phyloP scores from a whole-genome alignment of 805 yeast species.

The Candida anglica region DNA sequence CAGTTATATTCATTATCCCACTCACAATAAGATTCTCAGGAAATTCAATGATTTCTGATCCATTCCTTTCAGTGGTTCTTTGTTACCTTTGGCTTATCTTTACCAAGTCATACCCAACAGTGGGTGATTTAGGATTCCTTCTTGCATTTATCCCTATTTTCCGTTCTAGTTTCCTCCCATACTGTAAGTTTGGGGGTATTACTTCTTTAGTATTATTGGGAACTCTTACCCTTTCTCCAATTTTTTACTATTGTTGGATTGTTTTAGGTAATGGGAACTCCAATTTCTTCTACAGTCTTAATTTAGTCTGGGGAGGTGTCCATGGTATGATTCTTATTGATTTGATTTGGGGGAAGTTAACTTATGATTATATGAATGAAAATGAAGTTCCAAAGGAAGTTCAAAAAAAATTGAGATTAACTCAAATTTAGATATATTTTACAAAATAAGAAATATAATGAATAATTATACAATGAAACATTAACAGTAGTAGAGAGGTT shows the following conservation, averaged over 20 bases:
- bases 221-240: conserved; percentile 70
- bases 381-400: conserved; percentile 37
- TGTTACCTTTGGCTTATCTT: conserved; percentile 46
- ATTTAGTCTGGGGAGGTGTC: conserved; percentile 72
- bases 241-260: conserved; percentile 93
- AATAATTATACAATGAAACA: too few species aligned
- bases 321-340: conserved; percentile 69
- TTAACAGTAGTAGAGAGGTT: too few species aligned
- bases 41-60: conserved; percentile 27
- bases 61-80: conserved; percentile 51
- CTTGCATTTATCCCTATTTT: conserved; percentile 39
- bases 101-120: conserved; percentile 81
- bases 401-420: conserved; percentile 32
- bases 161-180: conserved; percentile 43
- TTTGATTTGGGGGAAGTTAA: conserved; percentile 74
- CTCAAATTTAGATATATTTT: conserved; percentile 50
- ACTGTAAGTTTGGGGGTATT: conserved; percentile 43
- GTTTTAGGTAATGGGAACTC: conserved; percentile 92
- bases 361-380: conserved; percentile 52
- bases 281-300: conserved; percentile 93
- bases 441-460: too few species aligned
- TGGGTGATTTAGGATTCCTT: conserved; percentile 63
- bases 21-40: conserved; percentile 61
- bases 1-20: conserved; percentile 66
- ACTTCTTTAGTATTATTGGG: conserved; percentile 44